phyloP scores from a whole-genome alignment of 257 asterid species.

The Datura wrightii region DNA sequence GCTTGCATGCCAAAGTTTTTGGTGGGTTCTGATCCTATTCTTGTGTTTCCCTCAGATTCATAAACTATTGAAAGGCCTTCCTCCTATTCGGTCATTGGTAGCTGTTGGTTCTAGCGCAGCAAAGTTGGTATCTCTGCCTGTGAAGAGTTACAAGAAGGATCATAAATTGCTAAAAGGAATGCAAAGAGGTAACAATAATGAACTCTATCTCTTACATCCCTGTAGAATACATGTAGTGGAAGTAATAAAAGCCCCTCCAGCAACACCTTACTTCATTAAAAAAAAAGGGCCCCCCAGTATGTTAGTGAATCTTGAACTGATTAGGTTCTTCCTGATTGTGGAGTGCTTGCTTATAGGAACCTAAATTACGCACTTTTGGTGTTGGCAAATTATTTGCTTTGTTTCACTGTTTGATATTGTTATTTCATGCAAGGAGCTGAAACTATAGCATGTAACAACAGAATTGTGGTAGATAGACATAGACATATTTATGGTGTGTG shows the following conservation, averaged over 20 bases:
- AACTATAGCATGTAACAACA: conserved; percentile 19
- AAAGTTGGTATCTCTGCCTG: conserved; percentile 83
- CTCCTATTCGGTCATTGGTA: conserved; percentile 90
- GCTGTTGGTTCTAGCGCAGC: conserved; percentile 99
- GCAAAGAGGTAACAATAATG: conserved; percentile 79
- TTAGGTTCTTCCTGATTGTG: conserved; percentile 20
- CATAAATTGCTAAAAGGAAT: conserved; percentile 88
- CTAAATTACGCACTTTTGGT: background rate
- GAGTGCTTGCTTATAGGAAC: background rate
- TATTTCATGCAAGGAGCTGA: conserved; percentile 28
- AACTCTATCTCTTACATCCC: conserved; percentile 29
- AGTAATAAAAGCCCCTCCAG: background rate
- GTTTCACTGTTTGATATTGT: background rate
- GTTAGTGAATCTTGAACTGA: conserved; percentile 29
- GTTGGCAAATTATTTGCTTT: conserved; percentile 14
- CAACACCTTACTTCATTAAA: too few relatives aligned
- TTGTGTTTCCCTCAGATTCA: conserved; percentile 58
- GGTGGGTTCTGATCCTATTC: background rate
- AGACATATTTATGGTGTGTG: conserved; percentile 4
- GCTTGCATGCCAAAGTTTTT: conserved; percentile 38
- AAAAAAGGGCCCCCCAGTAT: background rate
- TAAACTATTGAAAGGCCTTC: conserved; percentile 92
- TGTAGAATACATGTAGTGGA: background rate
- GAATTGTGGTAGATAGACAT: background rate
- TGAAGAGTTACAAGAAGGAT: conserved; percentile 86